phyloP scores from a whole-genome alignment of 1,139 yeast species.

The Pichia sp. region DNA sequence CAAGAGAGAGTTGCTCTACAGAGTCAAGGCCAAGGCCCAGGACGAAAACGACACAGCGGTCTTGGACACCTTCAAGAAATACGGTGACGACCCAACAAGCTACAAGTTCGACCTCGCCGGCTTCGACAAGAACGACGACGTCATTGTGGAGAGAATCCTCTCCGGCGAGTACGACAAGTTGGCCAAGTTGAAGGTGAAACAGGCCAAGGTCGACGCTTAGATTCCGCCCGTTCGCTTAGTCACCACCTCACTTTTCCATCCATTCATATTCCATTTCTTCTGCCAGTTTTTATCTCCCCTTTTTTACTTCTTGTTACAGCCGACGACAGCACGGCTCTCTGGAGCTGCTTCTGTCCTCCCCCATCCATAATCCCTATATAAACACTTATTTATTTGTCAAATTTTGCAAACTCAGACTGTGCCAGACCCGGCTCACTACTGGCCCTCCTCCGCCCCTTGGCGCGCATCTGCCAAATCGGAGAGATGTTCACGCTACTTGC shows the following conservation, averaged over 20 bases:
- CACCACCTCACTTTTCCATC: not conserved
- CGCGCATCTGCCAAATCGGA: not conserved
- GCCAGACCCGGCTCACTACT: not conserved
- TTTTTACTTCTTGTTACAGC: not conserved
- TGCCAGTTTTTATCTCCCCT: not conserved
- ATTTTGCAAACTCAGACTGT: not conserved
- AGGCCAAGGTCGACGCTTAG: conserved; percentile 14
- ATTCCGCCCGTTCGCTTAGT: not conserved
- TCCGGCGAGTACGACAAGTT: conserved; percentile 82
- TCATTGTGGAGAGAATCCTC: conserved; percentile 76
- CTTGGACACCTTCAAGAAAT: conserved; percentile 41
- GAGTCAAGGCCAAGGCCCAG: conserved; percentile 65
- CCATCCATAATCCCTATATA: not conserved
- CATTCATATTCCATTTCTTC: conserved; percentile 1
- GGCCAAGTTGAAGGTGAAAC: conserved; percentile 54
- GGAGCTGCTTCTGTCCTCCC: not conserved
- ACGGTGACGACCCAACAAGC: conserved; percentile 43
- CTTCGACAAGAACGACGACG: conserved; percentile 66
- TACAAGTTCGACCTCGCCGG: conserved; percentile 53
- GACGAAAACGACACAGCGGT: conserved; percentile 57
- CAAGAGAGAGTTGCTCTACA: conserved; percentile 71
- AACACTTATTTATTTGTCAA: not conserved
- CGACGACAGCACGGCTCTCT: not conserved
- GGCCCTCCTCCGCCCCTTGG: not conserved
- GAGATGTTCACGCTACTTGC: not conserved